Base-by-base conservation (phyloP, 2,329 filamentous ascomycete genomes). In the Fusarium transvaalense region DNA sequence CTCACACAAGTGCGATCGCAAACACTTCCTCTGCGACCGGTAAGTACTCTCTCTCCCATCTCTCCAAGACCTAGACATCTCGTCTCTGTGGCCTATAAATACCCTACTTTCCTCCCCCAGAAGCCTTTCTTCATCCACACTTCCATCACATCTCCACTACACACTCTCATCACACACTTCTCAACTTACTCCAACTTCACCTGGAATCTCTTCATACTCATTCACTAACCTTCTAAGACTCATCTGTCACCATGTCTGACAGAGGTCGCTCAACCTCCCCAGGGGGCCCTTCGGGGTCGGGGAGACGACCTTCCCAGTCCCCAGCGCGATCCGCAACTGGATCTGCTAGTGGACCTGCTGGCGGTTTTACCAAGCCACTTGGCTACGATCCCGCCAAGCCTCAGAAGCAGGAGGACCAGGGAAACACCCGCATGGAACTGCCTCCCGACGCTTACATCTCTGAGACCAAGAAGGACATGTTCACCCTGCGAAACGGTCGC, bases 401-500 rank as follows among this genome's bases (percentile, higher is more conserved):
- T 15, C 64, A 79, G 37, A 62, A 74, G 1, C 57, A 65, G 14
- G 61, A 71, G 4, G 68, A 73, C 7, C 82, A 82, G 63, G 74
- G 74, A 1, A 82, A 82, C 52, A 82, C 78, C 0, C 85, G 87
- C 8, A 80, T 89, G 66, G 88, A 90, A 55, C 73, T 90, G 1
- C 87, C 87, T 0, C 79, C 86, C 0, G 87, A 89, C 70, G 88
- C 87, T 0, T 90, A 85, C 67, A 64, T 80, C 6, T 63, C 74
- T 2, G 75, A 78, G 23, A 74, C 68, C 6, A 69, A 75, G 39
- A 79, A 80, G 71, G 76, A 77, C 23, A 39, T 74, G 19, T 81
- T 81, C 58, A 73, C 77, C 10, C 66, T 78, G 31, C 76, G 79
- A 2, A 75, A 72, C 0, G 77, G 76, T 21, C 77, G 75, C 15